Evolutionary conservation across 1,284 basidiomycete species (phyloP), one percentile per base, ranked within the genome.

Genomic region (Clitocybe nebularis): DNA sequence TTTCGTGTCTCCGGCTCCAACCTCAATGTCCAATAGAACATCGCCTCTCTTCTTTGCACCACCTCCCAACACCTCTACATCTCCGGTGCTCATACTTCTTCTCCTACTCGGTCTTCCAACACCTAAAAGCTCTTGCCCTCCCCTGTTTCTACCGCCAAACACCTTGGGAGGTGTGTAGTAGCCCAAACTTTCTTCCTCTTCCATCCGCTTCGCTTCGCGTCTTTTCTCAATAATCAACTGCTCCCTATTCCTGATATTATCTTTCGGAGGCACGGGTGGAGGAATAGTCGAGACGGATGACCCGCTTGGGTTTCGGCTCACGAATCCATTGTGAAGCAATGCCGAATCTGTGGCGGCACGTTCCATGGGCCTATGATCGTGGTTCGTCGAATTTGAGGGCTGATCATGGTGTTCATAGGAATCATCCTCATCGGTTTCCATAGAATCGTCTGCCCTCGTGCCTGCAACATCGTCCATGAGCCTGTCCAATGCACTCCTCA

Each of bases 401-500:
- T 49, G 53, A 20, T 53, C 53, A 25, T 54, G 52, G n/a, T 39
- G 29, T 8, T 63, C 63, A 28, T 54, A 58, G 14, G 64, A 65
- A 28, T 62, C 64, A 6, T 57, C 65, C 30, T 70, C 63, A 34
- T 67, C 68, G 20, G 67, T 67, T 46, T 59, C 61, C 44, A 69
- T 64, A 26, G 71, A 71, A 39, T 72, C 70, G 14, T 71, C 65
- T 28, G 61, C 51, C 49, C 54, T 57, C 23, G 66, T 68, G 22
- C 71, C 74, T 41, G 77, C 80, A 24, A 88, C 84, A 49, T 87
- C 78, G 46, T 86, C 82, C 75, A 87, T 84, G 25, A 90, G 68
- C 44, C 81, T 67, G 56, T 90, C 88, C 38, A 90, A 69, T 3
- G 86, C 87, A 51, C 83, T 87, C 51, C 75, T 71, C 75, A 86